These are phyloP conservation scores for Venustampulla echinocandica DNA, from an alignment of 495 filamentous ascomycete genomes.

Conservation along the genomic window DNA sequence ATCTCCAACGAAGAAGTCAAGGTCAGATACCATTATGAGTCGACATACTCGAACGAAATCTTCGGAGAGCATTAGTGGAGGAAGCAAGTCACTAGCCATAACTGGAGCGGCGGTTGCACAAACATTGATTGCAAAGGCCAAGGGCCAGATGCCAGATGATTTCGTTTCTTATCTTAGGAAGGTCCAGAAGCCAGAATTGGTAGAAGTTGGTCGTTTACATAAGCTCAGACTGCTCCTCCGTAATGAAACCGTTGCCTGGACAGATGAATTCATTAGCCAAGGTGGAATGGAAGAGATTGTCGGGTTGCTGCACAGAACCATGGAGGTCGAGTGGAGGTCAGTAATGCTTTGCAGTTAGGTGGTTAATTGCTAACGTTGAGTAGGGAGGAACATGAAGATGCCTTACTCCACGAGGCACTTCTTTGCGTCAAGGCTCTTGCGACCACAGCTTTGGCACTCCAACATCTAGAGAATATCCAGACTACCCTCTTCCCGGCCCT, in stretches of 20 bases:
- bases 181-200: conserved; percentile 65
- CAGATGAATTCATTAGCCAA: conserved; percentile 77
- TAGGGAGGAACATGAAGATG: conserved; percentile 91
- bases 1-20: conserved; percentile 52
- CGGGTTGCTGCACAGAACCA: conserved; percentile 74
- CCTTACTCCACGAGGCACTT: conserved; percentile 81
- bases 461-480: conserved; percentile 73
- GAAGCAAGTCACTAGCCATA: conserved; percentile 34
- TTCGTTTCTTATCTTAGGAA: conserved; percentile 74
- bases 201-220: conserved; percentile 90
- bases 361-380: conserved; percentile 25
- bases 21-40: conserved; percentile 36
- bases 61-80: conserved; percentile 40
- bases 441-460: conserved; percentile 76
- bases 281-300: conserved; percentile 92
- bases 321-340: conserved; percentile 94
- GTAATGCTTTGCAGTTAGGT: too few relatives aligned
- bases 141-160: conserved; percentile 57
- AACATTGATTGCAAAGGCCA: conserved; percentile 41
- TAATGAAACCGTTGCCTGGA: conserved; percentile 93
- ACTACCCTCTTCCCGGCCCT: conserved; percentile 76
- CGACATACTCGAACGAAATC: conserved; percentile 44
- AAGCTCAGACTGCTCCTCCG: conserved; percentile 84
- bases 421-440: conserved; percentile 92
- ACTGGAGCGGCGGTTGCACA: conserved; percentile 26